Percentiles rank a stretch among this genome's conserved stretches.
Conservation (phyloP, 352 stramenopile species). For the Bremia lactucae region DNA sequence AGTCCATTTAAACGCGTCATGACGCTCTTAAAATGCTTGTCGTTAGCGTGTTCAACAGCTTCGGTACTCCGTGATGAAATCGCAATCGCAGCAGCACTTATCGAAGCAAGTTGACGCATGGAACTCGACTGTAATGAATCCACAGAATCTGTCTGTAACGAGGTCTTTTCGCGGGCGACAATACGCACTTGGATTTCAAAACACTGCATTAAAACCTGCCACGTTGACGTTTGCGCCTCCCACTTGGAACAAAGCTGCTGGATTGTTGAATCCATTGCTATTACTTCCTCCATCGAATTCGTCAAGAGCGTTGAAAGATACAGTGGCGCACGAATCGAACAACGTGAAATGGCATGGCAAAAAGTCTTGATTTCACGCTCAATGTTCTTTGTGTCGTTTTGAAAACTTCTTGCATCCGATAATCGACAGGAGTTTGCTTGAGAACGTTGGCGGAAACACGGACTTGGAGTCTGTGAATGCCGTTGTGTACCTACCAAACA, state of each 20-base stretch:
- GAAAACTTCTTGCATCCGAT: too few relatives aligned
- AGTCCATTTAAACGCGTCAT: slow-evolving; percentile 40
- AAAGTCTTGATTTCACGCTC: slow-evolving; percentile 44
- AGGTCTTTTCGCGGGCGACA: slow-evolving; percentile 28
- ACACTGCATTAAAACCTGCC: slow-evolving; percentile 46
- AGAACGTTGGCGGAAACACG: slow-evolving; percentile 18
- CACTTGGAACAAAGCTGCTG: slow-evolving; percentile 34
- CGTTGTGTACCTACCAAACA: slow-evolving; percentile 27
- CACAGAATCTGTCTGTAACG: slow-evolving; percentile 21
- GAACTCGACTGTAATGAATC: slow-evolving; percentile 44
- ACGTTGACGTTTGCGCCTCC: slow-evolving; percentile 30
- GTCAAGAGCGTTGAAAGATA: slow-evolving; percentile 48
- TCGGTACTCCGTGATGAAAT: slow-evolving; percentile 32
- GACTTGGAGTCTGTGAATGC: slow-evolving; percentile 27
- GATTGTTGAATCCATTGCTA: slow-evolving; percentile 37
- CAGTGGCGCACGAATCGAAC: slow-evolving; percentile 28
- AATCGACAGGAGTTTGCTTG: too few relatives aligned
- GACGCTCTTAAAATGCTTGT: slow-evolving; percentile 37
- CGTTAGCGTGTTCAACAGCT: slow-evolving; percentile 25
- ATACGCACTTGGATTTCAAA: slow-evolving; percentile 52
- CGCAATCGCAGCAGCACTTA: slow-evolving; percentile 28
- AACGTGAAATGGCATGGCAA: slow-evolving; percentile 38
- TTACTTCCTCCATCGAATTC: slow-evolving; percentile 31
- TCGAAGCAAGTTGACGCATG: slow-evolving; percentile 42
- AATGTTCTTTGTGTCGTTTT: slow-evolving; percentile 12